These are phyloP conservation scores for Epicoccum nigrum DNA, from an alignment of 2,329 filamentous ascomycete species.

Conservation along the genomic window DNA sequence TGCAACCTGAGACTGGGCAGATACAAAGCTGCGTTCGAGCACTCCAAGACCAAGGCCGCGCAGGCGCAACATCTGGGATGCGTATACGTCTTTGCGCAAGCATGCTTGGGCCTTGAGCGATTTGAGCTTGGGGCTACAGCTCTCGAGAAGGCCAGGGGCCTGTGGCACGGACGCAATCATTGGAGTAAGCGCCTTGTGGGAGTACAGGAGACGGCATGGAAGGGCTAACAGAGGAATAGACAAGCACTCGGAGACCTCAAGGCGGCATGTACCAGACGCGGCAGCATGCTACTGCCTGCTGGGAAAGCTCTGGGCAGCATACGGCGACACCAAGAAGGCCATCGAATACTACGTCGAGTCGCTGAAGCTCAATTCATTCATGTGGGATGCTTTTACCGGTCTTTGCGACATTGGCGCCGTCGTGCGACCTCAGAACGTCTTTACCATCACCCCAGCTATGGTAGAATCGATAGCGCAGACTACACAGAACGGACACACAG, in stretches of 20 bases:
- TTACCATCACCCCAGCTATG: constrained; percentile 74
- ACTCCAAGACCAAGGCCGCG: constrained; percentile 72
- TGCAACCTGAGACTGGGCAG: constrained; percentile 85
- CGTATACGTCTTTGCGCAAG: constrained; percentile 88
- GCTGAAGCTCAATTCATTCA: constrained; percentile 88
- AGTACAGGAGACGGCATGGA: not conserved
- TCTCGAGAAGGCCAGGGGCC: constrained; percentile 78
- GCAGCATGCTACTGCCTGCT: constrained; percentile 82
- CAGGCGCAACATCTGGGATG: constrained; percentile 82
- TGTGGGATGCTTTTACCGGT: constrained; percentile 95
- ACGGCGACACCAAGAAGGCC: constrained; percentile 81
- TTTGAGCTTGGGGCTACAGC: constrained; percentile 82
- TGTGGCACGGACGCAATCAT: constrained; percentile 76
- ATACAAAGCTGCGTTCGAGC: constrained; percentile 83
- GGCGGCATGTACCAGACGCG: constrained; percentile 80
- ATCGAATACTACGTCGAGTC: constrained; percentile 86
- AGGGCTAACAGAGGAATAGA: constrained; percentile 48
- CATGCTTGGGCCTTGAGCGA: constrained; percentile 79
- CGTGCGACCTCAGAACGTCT: constrained; percentile 83
- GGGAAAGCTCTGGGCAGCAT: constrained; percentile 83
- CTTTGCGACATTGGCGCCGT: constrained; percentile 83
- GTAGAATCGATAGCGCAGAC: constrained; percentile 54
- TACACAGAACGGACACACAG: constrained; percentile 29
- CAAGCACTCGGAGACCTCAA: constrained; percentile 75
- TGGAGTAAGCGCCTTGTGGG: constrained; percentile 66